phyloP scores from a whole-genome alignment of 345 rosid species.

The Punica granatum region DNA sequence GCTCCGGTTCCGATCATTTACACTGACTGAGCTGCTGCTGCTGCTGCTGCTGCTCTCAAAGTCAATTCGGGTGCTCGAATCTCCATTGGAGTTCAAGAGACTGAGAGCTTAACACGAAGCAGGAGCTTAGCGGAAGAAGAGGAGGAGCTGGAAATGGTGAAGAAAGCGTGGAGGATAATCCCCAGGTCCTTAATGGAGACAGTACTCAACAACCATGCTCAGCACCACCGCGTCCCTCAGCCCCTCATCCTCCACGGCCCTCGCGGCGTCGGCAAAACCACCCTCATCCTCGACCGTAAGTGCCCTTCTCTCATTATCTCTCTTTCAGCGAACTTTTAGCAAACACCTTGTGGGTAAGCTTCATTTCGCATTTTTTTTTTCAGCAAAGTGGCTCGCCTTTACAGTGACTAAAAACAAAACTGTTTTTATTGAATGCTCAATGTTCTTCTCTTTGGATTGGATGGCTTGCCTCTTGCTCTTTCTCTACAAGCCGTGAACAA shows the following conservation, averaged over 20 bases:
- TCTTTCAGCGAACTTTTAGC: conserved; percentile 2
- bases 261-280: conserved; percentile 97
- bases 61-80: no score
- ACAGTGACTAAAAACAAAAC: background rate
- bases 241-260: conserved; percentile 96
- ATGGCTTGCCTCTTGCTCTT: background rate
- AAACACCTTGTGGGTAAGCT: conserved; percentile 5
- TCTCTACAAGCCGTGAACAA: background rate
- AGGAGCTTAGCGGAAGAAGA: background rate
- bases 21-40: no score
- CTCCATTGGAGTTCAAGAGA: conserved; percentile 1
- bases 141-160: conserved; percentile 38
- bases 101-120: conserved; percentile 17
- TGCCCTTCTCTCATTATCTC: background rate
- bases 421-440: background rate
- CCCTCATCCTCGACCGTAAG: conserved; percentile 77
- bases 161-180: conserved; percentile 78
- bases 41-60: no score
- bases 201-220: conserved; percentile 82
- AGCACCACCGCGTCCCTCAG: conserved; percentile 92
- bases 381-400: background rate
- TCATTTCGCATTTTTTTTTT: background rate
- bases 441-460: background rate
- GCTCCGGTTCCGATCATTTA: no score
- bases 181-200: conserved; percentile 83